Conservation (phyloP, 2,329 filamentous ascomycete genomes). For the Arthrobotrys pseudoclavata region DNA sequence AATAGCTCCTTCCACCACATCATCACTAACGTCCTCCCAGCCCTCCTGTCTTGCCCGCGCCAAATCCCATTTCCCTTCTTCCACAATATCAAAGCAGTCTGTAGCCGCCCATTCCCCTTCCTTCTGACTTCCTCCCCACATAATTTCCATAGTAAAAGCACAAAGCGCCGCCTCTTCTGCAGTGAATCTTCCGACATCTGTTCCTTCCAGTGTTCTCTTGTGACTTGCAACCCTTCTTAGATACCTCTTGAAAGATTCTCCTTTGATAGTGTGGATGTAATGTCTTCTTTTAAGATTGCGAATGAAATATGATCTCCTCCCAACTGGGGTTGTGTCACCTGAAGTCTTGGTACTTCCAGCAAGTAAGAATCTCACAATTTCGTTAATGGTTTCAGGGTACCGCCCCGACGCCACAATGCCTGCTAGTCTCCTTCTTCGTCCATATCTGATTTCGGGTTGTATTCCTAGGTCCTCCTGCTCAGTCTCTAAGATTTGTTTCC, state of each 20-base stretch:
- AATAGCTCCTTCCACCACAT: constrained; percentile 25
- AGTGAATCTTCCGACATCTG: constrained; percentile 15
- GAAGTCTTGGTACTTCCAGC: background rate
- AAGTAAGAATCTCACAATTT: constrained; percentile 15
- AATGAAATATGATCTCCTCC: constrained; percentile 23
- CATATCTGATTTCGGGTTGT: constrained; percentile 18
- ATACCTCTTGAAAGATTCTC: constrained; percentile 28
- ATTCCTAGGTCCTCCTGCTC: background rate
- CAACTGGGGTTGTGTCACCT: background rate
- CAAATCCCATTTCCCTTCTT: constrained; percentile 23
- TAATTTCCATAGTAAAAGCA: constrained; percentile 34
- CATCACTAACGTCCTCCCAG: constrained; percentile 44
- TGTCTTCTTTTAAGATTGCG: constrained; percentile 24
- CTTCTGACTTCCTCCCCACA: constrained; percentile 38
- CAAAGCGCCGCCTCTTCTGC: constrained; percentile 32
- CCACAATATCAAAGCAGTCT: constrained; percentile 47
- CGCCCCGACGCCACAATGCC: constrained; percentile 1
- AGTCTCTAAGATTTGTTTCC: constrained; percentile 1
- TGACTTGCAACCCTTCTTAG: background rate
- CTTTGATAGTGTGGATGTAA: constrained; percentile 22
- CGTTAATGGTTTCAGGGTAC: constrained; percentile 5
- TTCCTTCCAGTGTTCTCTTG: constrained; percentile 1
- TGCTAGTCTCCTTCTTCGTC: constrained; percentile 1
- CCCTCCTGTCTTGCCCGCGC: background rate
- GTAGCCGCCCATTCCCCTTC: constrained; percentile 37